phyloP scores from a whole-genome alignment of 495 filamentous ascomycete species.

The Penicillium odoratum region DNA sequence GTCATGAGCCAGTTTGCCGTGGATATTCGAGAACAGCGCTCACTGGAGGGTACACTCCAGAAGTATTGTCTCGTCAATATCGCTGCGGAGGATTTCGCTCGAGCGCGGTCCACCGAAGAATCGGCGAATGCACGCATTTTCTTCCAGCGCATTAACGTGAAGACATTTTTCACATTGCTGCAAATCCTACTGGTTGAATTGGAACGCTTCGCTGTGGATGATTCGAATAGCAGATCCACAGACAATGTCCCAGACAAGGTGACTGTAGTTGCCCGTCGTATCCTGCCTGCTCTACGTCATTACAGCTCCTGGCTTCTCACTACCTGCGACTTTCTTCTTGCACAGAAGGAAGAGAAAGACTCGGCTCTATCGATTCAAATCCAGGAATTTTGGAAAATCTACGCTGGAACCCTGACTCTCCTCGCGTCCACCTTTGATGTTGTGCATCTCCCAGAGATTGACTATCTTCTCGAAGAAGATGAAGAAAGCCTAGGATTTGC shows the following conservation, averaged over 20 bases:
- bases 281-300: constrained; percentile 68
- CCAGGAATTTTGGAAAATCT: constrained; percentile 70
- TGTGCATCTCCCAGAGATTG: constrained; percentile 53
- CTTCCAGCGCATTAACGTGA: constrained; percentile 77
- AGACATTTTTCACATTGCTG: constrained; percentile 75
- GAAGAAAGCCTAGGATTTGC: constrained; percentile 72
- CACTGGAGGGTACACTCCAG: constrained; percentile 64
- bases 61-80: constrained; percentile 87
- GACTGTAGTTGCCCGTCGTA: constrained; percentile 60
- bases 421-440: constrained; percentile 61
- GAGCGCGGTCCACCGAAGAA: constrained; percentile 53
- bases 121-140: constrained; percentile 62
- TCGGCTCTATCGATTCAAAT: constrained; percentile 58
- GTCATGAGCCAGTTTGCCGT: constrained; percentile 74
- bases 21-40: constrained; percentile 66
- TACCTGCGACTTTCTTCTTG: constrained; percentile 49
- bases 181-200: constrained; percentile 70
- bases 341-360: constrained; percentile 56
- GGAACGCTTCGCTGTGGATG: constrained; percentile 55
- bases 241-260: constrained; percentile 54
- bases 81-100: constrained; percentile 73
- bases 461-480: constrained; percentile 78
- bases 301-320: constrained; percentile 72
- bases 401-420: constrained; percentile 65
- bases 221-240: constrained; percentile 35